Evolutionary conservation across 108 stramenopile species (phyloP).

Genomic region (Skeletonema potamos): DNA sequence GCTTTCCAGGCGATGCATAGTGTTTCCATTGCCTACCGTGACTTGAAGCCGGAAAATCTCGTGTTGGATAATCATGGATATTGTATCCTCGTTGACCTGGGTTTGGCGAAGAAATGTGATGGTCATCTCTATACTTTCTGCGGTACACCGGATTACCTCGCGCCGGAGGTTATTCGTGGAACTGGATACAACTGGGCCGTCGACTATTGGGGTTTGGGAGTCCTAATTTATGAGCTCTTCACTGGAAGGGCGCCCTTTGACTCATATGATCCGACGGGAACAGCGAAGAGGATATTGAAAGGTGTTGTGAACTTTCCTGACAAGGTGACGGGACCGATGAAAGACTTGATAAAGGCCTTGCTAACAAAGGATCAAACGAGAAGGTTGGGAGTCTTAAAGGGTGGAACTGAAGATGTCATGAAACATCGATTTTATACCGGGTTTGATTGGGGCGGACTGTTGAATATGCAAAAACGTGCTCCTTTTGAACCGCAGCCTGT

Average conservation of each 20-base stretch:
- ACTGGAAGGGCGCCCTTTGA: conserved; percentile 75
- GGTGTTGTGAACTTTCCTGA: conserved; percentile 61
- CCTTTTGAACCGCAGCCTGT: conserved; percentile 82
- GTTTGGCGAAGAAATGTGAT: conserved; percentile 60
- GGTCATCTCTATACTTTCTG: conserved; percentile 64
- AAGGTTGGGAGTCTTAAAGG: conserved; percentile 61
- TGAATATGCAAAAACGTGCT: conserved; percentile 60
- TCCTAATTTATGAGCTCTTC: conserved; percentile 83
- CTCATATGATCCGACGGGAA: conserved; percentile 71
- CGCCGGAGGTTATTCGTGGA: conserved; percentile 59
- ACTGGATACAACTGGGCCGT: conserved; percentile 68
- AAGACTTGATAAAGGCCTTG: conserved; percentile 58
- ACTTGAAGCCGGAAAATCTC: conserved; percentile 65
- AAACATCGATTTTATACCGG: conserved; percentile 74
- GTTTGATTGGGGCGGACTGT: conserved; percentile 72
- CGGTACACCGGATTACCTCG: conserved; percentile 69
- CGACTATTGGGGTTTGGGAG: conserved; percentile 74
- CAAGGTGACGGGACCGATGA: conserved; percentile 27
- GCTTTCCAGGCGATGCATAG: conserved; percentile 40
- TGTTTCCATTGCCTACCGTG: conserved; percentile 41
- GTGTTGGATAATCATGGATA: conserved; percentile 55
- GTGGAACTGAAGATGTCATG: conserved; percentile 62
- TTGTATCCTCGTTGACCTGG: conserved; percentile 64
- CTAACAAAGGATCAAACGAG: conserved; percentile 51
- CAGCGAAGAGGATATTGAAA: conserved; percentile 79